phyloP scores from a whole-genome alignment of 176 grass and related monocot genomes.

The Melocanna baccifera region DNA sequence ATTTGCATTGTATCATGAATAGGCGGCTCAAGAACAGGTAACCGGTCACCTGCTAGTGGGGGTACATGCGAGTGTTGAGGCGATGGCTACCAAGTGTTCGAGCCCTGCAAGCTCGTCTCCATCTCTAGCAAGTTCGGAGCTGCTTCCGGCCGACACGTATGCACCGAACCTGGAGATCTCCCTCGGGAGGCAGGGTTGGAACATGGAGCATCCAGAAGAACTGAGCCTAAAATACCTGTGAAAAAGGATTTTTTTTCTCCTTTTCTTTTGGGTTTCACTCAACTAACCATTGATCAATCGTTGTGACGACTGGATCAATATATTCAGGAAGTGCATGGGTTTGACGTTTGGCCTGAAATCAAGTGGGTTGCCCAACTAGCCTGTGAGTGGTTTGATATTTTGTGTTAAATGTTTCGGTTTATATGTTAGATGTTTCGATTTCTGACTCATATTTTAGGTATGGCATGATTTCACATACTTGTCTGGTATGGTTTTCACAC shows the following conservation, averaged over 20 bases:
- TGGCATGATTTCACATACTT: too few species aligned
- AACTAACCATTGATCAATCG: slow-evolving; percentile 27
- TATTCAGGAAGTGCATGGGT: background rate
- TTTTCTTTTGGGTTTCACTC: slow-evolving; percentile 4
- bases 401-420: too few species aligned
- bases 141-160: slow-evolving; percentile 25
- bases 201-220: slow-evolving; percentile 27
- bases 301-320: slow-evolving; percentile 22
- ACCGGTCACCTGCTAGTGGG: slow-evolving; percentile 18
- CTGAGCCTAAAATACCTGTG: slow-evolving; percentile 46
- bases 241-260: background rate
- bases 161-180: slow-evolving; percentile 76
- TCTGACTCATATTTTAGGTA: too few species aligned
- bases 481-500: too few species aligned
- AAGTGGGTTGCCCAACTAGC: background rate
- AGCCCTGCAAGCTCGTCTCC: slow-evolving; percentile 43
- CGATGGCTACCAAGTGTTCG: slow-evolving; percentile 3
- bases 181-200: slow-evolving; percentile 69
- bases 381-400: background rate
- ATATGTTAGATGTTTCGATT: too few species aligned
- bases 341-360: slow-evolving; percentile 14
- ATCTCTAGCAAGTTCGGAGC: slow-evolving; percentile 31
- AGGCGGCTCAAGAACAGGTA: slow-evolving; percentile 33
- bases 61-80: slow-evolving; percentile 17
- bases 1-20: background rate